phyloP scores from a whole-genome alignment of 345 rosid genomes.

The Hibiscus syriacus region DNA sequence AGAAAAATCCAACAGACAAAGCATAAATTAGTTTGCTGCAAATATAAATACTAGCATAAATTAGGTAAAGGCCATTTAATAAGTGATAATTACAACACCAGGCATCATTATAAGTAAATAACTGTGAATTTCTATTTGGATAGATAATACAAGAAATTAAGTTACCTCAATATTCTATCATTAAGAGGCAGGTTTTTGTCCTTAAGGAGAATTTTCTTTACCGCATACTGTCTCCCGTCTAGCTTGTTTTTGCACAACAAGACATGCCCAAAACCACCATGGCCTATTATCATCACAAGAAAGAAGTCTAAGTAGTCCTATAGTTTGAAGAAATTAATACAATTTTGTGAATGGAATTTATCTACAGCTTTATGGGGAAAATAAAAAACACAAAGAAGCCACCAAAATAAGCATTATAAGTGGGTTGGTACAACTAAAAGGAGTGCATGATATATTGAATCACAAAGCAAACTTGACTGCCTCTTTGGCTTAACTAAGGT shows the following conservation, averaged over 20 bases:
- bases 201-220: conserved; percentile 90
- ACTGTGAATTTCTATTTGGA: conserved; percentile 2
- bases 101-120: background rate
- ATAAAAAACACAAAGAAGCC: background rate
- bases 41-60: background rate
- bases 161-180: conserved; percentile 76
- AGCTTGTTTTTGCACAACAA: conserved; percentile 91
- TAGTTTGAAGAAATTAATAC: background rate
- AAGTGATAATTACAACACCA: background rate
- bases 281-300: conserved; percentile 41
- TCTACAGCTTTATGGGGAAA: background rate
- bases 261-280: conserved; percentile 94
- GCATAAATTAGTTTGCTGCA: background rate
- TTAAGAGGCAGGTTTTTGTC: conserved; percentile 71
- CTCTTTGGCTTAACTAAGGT: background rate
- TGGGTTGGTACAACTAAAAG: background rate
- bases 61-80: background rate
- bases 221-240: conserved; percentile 97
- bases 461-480: background rate
- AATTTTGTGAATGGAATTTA: background rate
- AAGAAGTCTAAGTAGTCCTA: conserved; percentile 3
- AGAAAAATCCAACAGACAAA: background rate
- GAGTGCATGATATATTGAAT: background rate
- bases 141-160: conserved; percentile 3
- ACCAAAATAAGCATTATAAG: background rate